Evolutionary conservation across 75 land plant genomes (phyloP), one percentile per base, ranked within the genome.

Genomic region (Picea glauca): DNA sequence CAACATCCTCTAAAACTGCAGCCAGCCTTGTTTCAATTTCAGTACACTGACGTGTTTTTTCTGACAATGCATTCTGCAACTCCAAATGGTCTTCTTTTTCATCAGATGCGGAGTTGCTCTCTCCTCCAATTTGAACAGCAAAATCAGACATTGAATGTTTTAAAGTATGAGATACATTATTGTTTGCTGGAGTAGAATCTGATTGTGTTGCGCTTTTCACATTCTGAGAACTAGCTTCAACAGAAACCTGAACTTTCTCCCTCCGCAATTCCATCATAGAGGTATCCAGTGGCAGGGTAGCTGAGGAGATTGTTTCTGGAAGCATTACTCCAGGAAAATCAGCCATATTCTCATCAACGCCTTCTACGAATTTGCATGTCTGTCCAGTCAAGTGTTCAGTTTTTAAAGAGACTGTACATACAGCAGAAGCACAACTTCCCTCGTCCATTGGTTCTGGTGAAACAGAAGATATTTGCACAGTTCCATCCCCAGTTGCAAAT

Each of bases 371-470:
- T 78, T 84, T 85, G 40, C 81, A 74, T 32, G 80, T 43, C 56
- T 76, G 85, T 12, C 67, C 62, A 46, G 50, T 62, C 58, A 62
- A 40, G 9, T 58, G 60, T 46, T 62, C 79, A 59, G 83, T 32
- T 72, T 72, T 72, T 33, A 73, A 3, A 43, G 77, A 85, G 18
- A 78, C 65, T 43, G 81, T 83, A 5, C 81, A 11, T 3, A 77
- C 46, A 54, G 80, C 80, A 21, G 91, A 87, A 32, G 78, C 76
- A 58, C 78, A 92, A 68, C 85, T 85, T 31, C 84, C 93, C 68
- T 92, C 95, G 74, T 96, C 98, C 99, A 96, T 96, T 30, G 88
- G 87, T 70, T 91, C 96, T 59, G 83, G 81, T 20, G 78, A 58
- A 84, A 50, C 61, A 50, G 61, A 59, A 20, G 79, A 84, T 21